Conservation (phyloP, 73 alveolate species). For the Paramecium primaurelia region DNA sequence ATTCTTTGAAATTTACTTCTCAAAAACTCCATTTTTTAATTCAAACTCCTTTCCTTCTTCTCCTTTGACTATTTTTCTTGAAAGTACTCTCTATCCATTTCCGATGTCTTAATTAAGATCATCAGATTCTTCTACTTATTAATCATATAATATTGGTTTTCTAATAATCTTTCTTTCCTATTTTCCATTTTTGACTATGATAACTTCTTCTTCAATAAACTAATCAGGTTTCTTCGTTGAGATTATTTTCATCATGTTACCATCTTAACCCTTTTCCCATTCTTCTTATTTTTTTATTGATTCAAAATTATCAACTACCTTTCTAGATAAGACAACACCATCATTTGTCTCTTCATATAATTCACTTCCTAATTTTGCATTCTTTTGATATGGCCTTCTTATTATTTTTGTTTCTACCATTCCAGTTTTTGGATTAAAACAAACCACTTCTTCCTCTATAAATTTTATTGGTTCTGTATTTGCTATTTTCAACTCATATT, state of each 20-base stretch:
- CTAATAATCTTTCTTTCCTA: not conserved
- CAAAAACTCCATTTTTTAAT: not conserved
- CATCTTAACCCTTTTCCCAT: not conserved
- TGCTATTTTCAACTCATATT: not conserved
- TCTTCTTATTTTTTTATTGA: not conserved
- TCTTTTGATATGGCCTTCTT: not conserved
- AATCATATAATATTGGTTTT: not conserved
- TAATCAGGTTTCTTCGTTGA: not conserved
- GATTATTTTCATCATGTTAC: not conserved
- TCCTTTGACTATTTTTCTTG: not conserved
- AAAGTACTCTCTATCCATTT: not conserved
- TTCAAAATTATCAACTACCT: not conserved
- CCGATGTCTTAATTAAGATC: not conserved
- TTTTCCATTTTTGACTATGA: not conserved
- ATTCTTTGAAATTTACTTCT: not conserved
- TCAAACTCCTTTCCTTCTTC: not conserved
- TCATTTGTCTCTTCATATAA: not conserved
- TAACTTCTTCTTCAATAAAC: constrained; percentile 9
- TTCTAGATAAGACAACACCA: not conserved
- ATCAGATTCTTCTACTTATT: not conserved
- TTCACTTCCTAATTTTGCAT: not conserved
- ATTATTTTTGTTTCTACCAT: not conserved
- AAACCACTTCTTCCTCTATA: not conserved
- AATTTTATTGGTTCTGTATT: not conserved
- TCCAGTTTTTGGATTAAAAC: not conserved